Base-by-base conservation (phyloP, 2,329 filamentous ascomycete species). In the Diaporthe australafricana region DNA sequence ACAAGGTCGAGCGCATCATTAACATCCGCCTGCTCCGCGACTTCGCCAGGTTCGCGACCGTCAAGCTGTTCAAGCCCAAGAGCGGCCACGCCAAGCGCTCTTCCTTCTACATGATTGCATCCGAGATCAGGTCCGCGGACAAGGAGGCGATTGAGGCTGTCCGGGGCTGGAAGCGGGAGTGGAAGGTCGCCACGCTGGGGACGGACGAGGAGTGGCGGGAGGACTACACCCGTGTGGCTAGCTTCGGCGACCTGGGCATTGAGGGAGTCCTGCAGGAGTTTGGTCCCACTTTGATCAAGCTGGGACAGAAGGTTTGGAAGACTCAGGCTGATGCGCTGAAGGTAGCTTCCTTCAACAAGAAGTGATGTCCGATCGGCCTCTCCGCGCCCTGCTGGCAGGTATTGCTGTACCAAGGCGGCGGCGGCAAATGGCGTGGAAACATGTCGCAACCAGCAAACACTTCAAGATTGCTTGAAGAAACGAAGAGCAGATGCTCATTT, bases 91-190 rank as follows among this genome's bases (percentile, higher is more conserved):
- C 75, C 1, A 85, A 78, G 25, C 78, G 83, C 5, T 86, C 84
- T 0, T 88, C 86, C 0, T 90, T 89, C 73, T 90, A 90, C 75
- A 79, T 89, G 75, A 72, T 90, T 12, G 87, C 87, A 2, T 82
- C 77, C 1, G 75, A 83, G 3, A 78, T 90, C 0, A 78, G 81
- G 52, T 78, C 79, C 6, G 50, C 77, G 4, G 72, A 74, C 22
- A 53, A 74, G 0, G 77, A 80, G 38, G 86, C 84, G 0, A 2
- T 76, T 0, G 40, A 70, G 11, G 83, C 84, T 0, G 73, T 88
- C 2, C 52, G 74, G 3, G 56, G 20, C 5, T 88, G 84, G 84
- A 85, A 84, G 74, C 68, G 22, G 69, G 48, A 48, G 8, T 89
- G 83, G 83, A 79, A 72, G 40, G 47, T 72, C 0, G 79, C 82